Evolutionary conservation across 257 asterid species (phyloP).

Genomic region (Apocynum venetum): DNA sequence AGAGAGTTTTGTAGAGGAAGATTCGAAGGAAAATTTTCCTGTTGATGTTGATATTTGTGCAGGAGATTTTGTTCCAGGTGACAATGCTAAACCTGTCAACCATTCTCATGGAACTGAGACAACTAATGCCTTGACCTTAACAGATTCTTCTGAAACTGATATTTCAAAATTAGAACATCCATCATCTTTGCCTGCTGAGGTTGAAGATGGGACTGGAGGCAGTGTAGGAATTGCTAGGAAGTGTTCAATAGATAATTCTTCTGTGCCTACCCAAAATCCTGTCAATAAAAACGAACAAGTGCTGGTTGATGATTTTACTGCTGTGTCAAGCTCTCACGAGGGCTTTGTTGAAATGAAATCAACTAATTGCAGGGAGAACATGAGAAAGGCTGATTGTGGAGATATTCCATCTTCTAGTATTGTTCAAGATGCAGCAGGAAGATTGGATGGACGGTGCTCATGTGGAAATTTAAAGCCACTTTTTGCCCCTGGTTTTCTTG

Average conservation of each 20-base stretch:
- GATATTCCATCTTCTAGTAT: conserved; percentile 20
- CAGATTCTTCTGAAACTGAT: conserved; percentile 11
- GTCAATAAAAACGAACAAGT: conserved; percentile 24
- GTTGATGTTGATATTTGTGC: conserved; percentile 32
- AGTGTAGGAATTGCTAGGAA: conserved; percentile 14
- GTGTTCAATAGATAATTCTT: conserved; percentile 16
- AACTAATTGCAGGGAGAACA: conserved; percentile 19
- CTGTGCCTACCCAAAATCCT: conserved; percentile 16
- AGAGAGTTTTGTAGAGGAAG: conserved; percentile 27
- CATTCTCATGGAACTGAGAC: background rate
- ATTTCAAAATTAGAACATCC: conserved; percentile 3
- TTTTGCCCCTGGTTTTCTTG: conserved; percentile 60
- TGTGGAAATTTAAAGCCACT: conserved; percentile 47
- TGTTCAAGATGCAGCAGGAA: conserved; percentile 26
- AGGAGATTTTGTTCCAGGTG: conserved; percentile 19
- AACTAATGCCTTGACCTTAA: conserved; percentile 5
- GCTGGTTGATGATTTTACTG: conserved; percentile 19
- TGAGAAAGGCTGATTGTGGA: conserved; percentile 7
- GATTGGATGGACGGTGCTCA: conserved; percentile 23
- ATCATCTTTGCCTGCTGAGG: conserved; percentile 23
- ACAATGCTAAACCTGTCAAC: conserved; percentile 23
- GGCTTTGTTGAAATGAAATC: conserved; percentile 18
- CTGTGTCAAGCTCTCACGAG: conserved; percentile 22
- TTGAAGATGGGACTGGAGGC: conserved; percentile 30
- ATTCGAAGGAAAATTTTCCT: conserved; percentile 26